Evolutionary conservation across 2,329 filamentous ascomycete species (phyloP), one percentile per base, ranked within the genome.

Genomic region (Cladosporium sp.): DNA sequence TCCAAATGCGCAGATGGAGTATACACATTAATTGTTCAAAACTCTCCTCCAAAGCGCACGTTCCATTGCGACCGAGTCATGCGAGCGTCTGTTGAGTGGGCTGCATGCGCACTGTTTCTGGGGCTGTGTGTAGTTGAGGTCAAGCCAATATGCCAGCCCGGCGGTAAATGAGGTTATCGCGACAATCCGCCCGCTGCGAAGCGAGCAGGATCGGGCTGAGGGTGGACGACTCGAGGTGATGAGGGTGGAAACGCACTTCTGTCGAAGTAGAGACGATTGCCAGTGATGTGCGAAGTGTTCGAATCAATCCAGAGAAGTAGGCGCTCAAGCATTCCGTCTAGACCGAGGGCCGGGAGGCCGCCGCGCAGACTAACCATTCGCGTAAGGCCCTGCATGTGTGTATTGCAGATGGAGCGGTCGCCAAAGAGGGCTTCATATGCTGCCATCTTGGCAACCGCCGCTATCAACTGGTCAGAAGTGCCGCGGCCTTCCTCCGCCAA

Each of bases 361-460:
- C 75, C 74, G 15, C 74, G 67, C 36, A 74, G 53, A 15, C 61
- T 62, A 9, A 78, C 62, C 62, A 76, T 72, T 15, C 66, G 62
- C 32, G 59, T 53, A 20, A 78, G 61, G 3, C 70, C 75, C 1
- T 62, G 62, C 74, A 78, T 78, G 62, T 78, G 75, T 3, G 70
- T 68, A 43, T 67, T 61, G 52, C 73, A 78, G 12, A 67, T 65
- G 3, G 64, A 58, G 16, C 66, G 56, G 16, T 68, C 66, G 18
- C 75, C 74, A 54, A 72, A 76, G 53, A 77, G 71, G n/a, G 74
- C 73, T 56, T 78, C 76, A 57, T 75, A 78, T 53, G 70, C 72
- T 8, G 74, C 75, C 73, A 78, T 74, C 54, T 75, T 74, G 29
- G 72, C 72, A 3, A 76, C 72, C 2, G 75, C 74, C 7, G 70